These are phyloP conservation scores for Eucalyptus microcorys DNA, from an alignment of 345 rosid species.

Conservation along the genomic window DNA sequence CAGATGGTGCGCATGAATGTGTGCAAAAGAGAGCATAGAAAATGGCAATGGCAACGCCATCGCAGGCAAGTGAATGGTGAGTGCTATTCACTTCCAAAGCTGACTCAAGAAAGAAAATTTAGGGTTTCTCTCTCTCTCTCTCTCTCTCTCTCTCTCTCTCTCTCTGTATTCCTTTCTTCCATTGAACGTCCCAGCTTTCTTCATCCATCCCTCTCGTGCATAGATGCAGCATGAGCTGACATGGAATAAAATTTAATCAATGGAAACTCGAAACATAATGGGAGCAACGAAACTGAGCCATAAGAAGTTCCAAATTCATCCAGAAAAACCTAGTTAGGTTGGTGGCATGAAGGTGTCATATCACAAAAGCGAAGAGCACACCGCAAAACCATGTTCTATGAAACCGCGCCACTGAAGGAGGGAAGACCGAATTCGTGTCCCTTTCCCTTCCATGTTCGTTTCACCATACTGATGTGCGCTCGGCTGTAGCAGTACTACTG, in stretches of 20 bases:
- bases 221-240: neutral
- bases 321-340: neutral
- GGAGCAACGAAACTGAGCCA: neutral
- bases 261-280: neutral
- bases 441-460: neutral
- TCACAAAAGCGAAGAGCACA: neutral
- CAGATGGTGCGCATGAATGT: neutral
- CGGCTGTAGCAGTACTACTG: neutral
- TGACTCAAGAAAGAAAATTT: neutral
- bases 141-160: neutral
- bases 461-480: neutral
- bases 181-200: neutral
- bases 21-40: neutral
- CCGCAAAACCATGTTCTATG: neutral
- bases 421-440: neutral
- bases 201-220: neutral
- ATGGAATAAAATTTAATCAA: neutral
- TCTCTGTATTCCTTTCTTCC: neutral
- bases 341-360: neutral
- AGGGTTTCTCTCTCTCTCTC: neutral
- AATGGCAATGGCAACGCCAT: neutral
- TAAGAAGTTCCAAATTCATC: neutral
- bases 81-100: neutral
- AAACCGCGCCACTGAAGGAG: neutral
- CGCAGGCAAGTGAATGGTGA: neutral